A percentile compares a stretch with the other conserved stretches of the same genome.
Conservation (phyloP, 2,329 filamentous ascomycete genomes). For the Talaromyces sp. region DNA sequence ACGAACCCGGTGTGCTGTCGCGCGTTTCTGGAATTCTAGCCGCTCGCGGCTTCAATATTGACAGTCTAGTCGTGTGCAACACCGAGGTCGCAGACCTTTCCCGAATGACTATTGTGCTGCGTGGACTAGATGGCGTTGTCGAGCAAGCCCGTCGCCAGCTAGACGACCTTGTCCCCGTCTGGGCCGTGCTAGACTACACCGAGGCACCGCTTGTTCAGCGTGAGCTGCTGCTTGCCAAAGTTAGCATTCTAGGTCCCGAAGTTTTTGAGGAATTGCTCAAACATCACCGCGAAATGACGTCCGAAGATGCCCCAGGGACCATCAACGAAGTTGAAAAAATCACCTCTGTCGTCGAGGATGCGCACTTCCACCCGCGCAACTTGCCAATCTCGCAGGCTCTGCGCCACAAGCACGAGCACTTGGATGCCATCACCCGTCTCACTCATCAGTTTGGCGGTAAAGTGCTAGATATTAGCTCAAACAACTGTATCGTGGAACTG, state of each 20-base stretch:
- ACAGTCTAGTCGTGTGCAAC: constrained; percentile 94
- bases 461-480: constrained; percentile 95
- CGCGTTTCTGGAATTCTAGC: constrained; percentile 95
- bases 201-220: constrained; percentile 88
- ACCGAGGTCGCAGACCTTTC: constrained; percentile 96
- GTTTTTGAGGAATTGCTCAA: constrained; percentile 96
- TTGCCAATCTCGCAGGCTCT: constrained; percentile 83
- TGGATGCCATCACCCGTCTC: constrained; percentile 93
- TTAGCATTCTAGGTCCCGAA: constrained; percentile 94
- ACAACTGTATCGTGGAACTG: constrained; percentile 97
- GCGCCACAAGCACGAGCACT: constrained; percentile 94
- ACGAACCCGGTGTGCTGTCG: constrained; percentile 95
- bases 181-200: constrained; percentile 97
- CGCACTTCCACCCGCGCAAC: constrained; percentile 84
- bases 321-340: constrained; percentile 41
- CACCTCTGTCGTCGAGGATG: constrained; percentile 22
- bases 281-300: constrained; percentile 87
- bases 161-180: constrained; percentile 94
- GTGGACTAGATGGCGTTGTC: constrained; percentile 92
- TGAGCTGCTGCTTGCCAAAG: constrained; percentile 89
- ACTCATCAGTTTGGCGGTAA: constrained; percentile 98
- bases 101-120: constrained; percentile 97
- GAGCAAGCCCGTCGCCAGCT: constrained; percentile 94
- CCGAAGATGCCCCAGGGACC: constrained; percentile 38
- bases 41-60: constrained; percentile 97